Conservation (phyloP, 2,329 filamentous ascomycete genomes). For the Nigrospora sphaerica region DNA sequence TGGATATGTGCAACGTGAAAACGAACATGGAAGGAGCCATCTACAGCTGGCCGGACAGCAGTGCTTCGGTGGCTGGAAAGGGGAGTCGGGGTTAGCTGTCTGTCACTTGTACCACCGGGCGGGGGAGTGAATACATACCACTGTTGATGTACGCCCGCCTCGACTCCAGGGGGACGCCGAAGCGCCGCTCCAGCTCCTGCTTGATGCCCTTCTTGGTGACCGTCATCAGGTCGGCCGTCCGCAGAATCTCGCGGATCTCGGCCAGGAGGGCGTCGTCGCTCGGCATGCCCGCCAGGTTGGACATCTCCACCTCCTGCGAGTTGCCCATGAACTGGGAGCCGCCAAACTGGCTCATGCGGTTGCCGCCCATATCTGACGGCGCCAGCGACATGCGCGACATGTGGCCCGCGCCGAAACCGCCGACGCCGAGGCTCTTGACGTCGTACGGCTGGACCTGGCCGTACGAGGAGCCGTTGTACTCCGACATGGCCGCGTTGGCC, state of each 20-base stretch:
- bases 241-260: constrained; percentile 90
- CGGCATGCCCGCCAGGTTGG: constrained; percentile 68
- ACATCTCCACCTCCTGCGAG: constrained; percentile 67
- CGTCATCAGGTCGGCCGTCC: constrained; percentile 89
- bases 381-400: constrained; percentile 73
- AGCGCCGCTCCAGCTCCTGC: constrained; percentile 82
- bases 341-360: constrained; percentile 55
- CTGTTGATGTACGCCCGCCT: constrained; percentile 92
- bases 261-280: constrained; percentile 84
- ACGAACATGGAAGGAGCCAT: not conserved
- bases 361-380: constrained; percentile 57
- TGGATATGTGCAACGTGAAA: no score
- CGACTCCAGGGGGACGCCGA: constrained; percentile 76
- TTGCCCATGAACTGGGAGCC: constrained; percentile 51
- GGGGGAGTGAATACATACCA: constrained; percentile 49
- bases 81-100: constrained; percentile 1
- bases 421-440: constrained; percentile 20
- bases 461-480: constrained; percentile 60
- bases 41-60: constrained; percentile 70
- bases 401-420: constrained; percentile 31
- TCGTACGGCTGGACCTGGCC: constrained; percentile 37
- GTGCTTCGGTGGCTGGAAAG: constrained; percentile 63
- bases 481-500: constrained; percentile 50
- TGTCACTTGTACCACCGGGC: not conserved
- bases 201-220: constrained; percentile 99